Conservation (phyloP, 345 rosid genomes). For the Moricandia arvensis region DNA sequence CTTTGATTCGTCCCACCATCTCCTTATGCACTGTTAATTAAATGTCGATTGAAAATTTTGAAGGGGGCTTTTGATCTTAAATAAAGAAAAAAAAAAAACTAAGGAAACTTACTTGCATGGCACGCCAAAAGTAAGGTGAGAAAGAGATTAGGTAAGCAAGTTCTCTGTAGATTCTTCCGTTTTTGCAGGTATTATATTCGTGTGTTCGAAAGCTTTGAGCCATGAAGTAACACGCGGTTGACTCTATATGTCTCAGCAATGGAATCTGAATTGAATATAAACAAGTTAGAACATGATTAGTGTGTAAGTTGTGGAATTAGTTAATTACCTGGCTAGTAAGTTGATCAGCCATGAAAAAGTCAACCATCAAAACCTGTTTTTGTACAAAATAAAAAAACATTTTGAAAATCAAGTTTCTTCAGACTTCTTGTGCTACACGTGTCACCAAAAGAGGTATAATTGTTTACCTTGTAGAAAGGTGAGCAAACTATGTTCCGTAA, state of each 20-base stretch:
- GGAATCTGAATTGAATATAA: conserved; percentile 53
- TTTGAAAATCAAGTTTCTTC: not conserved
- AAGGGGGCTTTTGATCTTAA: not conserved
- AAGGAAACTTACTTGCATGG: conserved; percentile 70
- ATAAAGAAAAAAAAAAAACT: not conserved
- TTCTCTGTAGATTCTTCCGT: conserved; percentile 63
- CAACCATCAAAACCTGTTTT: conserved; percentile 82
- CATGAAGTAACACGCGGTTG: conserved; percentile 81
- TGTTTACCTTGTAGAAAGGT: conserved; percentile 74
- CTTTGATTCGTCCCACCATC: conserved; percentile 85
- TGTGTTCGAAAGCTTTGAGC: conserved; percentile 74
- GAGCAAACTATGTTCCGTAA: conserved; percentile 77
- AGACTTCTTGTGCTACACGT: not conserved
- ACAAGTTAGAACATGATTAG: not conserved
- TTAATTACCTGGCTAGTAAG: conserved; percentile 86
- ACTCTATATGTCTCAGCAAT: conserved; percentile 72
- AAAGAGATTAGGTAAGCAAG: conserved; percentile 82
- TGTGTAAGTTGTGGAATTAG: not conserved
- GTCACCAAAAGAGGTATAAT: not conserved
- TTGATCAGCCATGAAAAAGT: conserved; percentile 98
- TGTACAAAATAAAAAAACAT: not conserved
- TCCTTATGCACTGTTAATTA: conserved; percentile 65
- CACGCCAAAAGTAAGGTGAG: conserved; percentile 91
- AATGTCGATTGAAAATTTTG: not conserved
- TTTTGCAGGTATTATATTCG: conserved; percentile 58